Conservation (phyloP, 352 stramenopile genomes). For the Pythium biforme region DNA sequence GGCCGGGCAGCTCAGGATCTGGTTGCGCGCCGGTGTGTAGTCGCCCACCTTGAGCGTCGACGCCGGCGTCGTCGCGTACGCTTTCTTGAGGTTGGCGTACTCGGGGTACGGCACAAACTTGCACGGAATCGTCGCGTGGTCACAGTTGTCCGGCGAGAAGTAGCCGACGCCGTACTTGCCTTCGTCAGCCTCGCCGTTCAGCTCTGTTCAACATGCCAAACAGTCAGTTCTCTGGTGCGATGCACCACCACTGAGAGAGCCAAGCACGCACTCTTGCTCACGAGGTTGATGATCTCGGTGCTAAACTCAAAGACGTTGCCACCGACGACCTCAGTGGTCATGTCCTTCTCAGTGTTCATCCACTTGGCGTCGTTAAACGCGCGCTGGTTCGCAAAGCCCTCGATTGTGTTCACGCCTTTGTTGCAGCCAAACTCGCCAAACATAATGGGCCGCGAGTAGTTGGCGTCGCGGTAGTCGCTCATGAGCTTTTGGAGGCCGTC, state of each 20-base stretch:
- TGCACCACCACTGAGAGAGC: not conserved
- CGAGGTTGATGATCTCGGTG: constrained; percentile 46
- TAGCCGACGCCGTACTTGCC: constrained; percentile 77
- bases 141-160: constrained; percentile 65
- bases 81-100: constrained; percentile 66
- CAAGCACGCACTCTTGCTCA: constrained; percentile 29
- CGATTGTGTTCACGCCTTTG: constrained; percentile 56
- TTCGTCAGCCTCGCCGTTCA: constrained; percentile 34
- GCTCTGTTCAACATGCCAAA: constrained; percentile 12
- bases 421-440: constrained; percentile 82
- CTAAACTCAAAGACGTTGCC: constrained; percentile 79
- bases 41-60: constrained; percentile 45
- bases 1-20: constrained; percentile 43
- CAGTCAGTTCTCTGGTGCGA: not conserved
- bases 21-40: constrained; percentile 37
- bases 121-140: constrained; percentile 55
- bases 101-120: constrained; percentile 70
- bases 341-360: constrained; percentile 74
- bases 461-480: constrained; percentile 44
- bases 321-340: constrained; percentile 62
- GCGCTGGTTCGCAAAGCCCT: constrained; percentile 69
- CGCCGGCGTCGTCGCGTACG: constrained; percentile 67
- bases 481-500: constrained; percentile 62
- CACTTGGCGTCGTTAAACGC: constrained; percentile 20
- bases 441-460: constrained; percentile 62